Conservation (phyloP, 345 rosid genomes). For the Bruguiera gymnorhiza region DNA sequence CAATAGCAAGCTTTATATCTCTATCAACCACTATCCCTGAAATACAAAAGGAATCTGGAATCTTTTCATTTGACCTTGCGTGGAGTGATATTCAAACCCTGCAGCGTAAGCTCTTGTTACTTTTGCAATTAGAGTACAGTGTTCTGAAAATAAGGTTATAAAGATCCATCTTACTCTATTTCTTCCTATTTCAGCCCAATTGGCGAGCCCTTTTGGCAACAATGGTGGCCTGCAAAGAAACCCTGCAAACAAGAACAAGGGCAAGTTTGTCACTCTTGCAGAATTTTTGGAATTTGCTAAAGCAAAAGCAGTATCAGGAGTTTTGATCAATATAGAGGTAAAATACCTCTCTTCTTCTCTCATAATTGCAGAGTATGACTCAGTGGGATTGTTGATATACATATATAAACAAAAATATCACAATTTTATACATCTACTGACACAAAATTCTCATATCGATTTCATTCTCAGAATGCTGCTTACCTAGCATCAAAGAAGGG, state of each 20-base stretch:
- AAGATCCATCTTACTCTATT: not conserved
- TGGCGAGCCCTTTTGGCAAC: slow-evolving; percentile 48
- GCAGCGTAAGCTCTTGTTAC: slow-evolving; percentile 44
- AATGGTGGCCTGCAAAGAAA: slow-evolving; percentile 39
- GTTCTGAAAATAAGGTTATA: not conserved
- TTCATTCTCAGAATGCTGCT: slow-evolving; percentile 63
- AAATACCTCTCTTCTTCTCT: slow-evolving; percentile 3
- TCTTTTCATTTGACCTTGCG: slow-evolving; percentile 82
- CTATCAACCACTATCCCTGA: slow-evolving; percentile 53
- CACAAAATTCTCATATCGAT: not conserved
- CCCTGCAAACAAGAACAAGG: slow-evolving; percentile 61
- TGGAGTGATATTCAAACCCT: slow-evolving; percentile 83
- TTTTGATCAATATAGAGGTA: slow-evolving; percentile 72
- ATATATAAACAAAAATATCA: too few species aligned
- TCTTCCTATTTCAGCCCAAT: slow-evolving; percentile 58
- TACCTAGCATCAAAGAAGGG: slow-evolving; percentile 81
- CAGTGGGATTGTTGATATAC: too few species aligned
- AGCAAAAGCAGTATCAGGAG: slow-evolving; percentile 63
- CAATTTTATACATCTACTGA: too few species aligned
- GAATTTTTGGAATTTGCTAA: slow-evolving; percentile 75
- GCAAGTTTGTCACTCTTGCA: slow-evolving; percentile 54
- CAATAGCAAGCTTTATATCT: slow-evolving; percentile 50
- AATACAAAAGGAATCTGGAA: slow-evolving; percentile 54
- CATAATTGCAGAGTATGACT: not conserved
- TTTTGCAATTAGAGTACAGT: not conserved